Percentiles rank a stretch among this genome's conserved stretches.
Conservation (phyloP, 768 basidiomycete genomes). For the Psilocybe subaeruginosa region DNA sequence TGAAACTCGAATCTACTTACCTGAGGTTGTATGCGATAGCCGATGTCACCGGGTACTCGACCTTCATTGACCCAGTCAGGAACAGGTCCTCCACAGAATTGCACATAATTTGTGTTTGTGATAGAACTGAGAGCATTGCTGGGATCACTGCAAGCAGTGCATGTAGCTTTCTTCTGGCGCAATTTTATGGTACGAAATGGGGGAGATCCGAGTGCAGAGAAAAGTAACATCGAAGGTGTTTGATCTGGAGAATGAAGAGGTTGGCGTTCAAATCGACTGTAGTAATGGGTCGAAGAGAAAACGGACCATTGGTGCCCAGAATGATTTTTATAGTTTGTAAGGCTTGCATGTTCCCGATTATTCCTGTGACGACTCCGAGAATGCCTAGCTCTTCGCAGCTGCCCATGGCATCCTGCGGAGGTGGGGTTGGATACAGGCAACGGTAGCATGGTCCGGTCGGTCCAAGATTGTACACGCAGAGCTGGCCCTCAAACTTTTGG, state of each 20-base stretch:
- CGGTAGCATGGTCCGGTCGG: slow-evolving; percentile 87
- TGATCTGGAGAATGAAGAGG: slow-evolving; percentile 41
- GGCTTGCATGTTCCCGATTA: slow-evolving; percentile 90
- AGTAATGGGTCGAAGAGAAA: background rate
- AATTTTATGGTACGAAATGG: slow-evolving; percentile 86
- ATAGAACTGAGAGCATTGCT: slow-evolving; percentile 16
- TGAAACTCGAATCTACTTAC: slow-evolving; percentile 28
- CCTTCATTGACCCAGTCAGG: slow-evolving; percentile 71
- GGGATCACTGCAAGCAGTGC: slow-evolving; percentile 69
- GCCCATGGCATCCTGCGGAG: slow-evolving; percentile 62
- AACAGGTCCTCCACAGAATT: slow-evolving; percentile 78
- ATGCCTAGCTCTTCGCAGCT: slow-evolving; percentile 91
- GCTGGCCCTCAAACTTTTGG: slow-evolving; percentile 81
- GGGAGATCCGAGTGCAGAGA: slow-evolving; percentile 67
- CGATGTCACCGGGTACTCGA: slow-evolving; percentile 40
- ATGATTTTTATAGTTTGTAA: slow-evolving; percentile 85
- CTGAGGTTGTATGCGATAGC: slow-evolving; percentile 45
- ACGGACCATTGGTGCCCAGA: slow-evolving; percentile 63
- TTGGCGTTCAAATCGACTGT: background rate
- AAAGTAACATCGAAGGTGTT: slow-evolving; percentile 69
- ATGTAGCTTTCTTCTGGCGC: slow-evolving; percentile 69
- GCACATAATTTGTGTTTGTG: slow-evolving; percentile 67
- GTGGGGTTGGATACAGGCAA: slow-evolving; percentile 87
- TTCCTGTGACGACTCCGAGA: slow-evolving; percentile 85
- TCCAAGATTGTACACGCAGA: slow-evolving; percentile 74